Evolutionary conservation across 768 basidiomycete genomes (phyloP).

Genomic region (Phanerochaete sordida): DNA sequence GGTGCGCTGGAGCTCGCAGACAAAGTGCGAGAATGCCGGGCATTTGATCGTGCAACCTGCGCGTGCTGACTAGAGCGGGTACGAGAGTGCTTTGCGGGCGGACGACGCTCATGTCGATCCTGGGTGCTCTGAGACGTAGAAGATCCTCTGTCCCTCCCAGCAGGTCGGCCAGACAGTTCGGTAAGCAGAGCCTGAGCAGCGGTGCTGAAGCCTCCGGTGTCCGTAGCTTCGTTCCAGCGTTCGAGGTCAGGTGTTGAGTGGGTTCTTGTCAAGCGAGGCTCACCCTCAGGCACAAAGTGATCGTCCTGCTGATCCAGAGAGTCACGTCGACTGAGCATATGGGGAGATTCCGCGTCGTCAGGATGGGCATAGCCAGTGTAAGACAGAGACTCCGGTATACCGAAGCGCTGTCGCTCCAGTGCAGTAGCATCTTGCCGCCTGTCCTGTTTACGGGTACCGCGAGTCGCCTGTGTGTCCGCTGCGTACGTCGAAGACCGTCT

Average conservation of each 20-base stretch:
- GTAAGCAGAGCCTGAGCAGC: constrained; percentile 48
- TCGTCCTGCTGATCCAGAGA: not conserved
- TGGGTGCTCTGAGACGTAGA: too few species aligned
- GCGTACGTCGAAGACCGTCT: not conserved
- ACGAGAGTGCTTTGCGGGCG: not conserved
- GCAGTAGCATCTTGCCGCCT: constrained; percentile 3
- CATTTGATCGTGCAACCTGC: too few species aligned
- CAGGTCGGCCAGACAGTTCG: constrained; percentile 27
- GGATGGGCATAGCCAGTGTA: constrained; percentile 12
- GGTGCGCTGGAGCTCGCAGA: constrained; percentile 12
- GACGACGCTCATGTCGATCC: not conserved
- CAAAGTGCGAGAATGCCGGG: not conserved
- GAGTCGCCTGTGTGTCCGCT: not conserved
- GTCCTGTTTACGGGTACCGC: not conserved
- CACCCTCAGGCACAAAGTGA: not conserved
- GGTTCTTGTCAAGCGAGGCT: not conserved
- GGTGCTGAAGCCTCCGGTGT: constrained; percentile 33
- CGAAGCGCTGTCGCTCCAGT: constrained; percentile 25
- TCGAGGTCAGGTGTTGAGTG: constrained; percentile 38
- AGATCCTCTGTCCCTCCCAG: not conserved
- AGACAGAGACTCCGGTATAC: constrained; percentile 27
- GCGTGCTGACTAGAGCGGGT: not conserved
- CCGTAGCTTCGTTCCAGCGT: constrained; percentile 34
- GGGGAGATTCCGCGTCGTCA: constrained; percentile 1
- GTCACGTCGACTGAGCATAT: constrained; percentile 42